A percentile compares a stretch with the other conserved stretches of the same genome.
Evolutionary conservation across 352 stramenopile genomes (phyloP).

Genomic region (Pythium scleroteichum): DNA sequence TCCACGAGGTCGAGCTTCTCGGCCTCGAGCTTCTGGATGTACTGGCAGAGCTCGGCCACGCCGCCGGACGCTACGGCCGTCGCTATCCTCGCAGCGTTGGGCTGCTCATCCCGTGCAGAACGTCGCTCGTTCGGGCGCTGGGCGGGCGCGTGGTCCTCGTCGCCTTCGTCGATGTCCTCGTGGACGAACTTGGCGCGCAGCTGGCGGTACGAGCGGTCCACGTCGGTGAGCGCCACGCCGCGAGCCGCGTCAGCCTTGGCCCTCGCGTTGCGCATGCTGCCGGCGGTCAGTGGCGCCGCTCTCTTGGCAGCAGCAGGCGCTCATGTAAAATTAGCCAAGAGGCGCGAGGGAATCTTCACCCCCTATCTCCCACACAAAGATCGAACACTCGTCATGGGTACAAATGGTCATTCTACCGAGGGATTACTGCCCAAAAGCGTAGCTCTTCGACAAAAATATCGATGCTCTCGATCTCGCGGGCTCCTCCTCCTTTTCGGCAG

Average conservation of each 20-base stretch:
- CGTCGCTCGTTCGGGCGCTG: too few relatives aligned
- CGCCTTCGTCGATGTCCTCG: conserved; percentile 17
- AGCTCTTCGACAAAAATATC: background rate
- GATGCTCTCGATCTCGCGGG: too few relatives aligned
- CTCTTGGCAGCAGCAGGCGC: too few relatives aligned
- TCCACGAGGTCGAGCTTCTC: conserved; percentile 46
- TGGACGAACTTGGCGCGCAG: conserved; percentile 13
- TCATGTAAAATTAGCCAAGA: too few relatives aligned
- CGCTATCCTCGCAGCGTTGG: background rate
- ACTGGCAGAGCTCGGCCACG: conserved; percentile 44
- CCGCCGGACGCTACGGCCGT: conserved; percentile 2
- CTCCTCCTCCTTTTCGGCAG: too few relatives aligned
- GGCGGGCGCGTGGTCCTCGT: conserved; percentile 13
- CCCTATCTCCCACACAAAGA: too few relatives aligned
- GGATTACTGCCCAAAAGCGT: background rate
- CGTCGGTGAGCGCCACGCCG: conserved; percentile 2
- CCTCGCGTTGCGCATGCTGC: conserved; percentile 7
- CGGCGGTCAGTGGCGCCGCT: too few relatives aligned
- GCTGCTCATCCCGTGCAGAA: too few relatives aligned
- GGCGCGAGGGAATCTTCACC: too few relatives aligned
- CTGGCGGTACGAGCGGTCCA: conserved; percentile 8
- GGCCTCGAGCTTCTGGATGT: conserved; percentile 52
- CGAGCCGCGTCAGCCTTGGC: conserved; percentile 4
- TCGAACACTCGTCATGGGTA: too few relatives aligned
- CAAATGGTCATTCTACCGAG: background rate